phyloP scores from a whole-genome alignment of 192 early-diverging fungal species.

The Mortierella antarctica region DNA sequence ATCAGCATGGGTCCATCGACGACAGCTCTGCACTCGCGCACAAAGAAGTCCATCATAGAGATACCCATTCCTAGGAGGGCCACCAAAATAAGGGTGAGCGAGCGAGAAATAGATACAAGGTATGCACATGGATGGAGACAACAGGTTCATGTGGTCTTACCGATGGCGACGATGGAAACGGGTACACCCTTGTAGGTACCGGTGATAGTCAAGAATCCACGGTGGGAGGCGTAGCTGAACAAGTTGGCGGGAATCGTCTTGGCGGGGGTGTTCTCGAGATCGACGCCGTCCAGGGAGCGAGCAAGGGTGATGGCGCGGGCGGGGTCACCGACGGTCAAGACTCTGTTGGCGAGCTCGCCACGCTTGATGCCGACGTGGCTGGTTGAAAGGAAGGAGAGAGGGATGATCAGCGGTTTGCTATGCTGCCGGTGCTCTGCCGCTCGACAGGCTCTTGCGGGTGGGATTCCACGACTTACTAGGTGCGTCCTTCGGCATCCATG shows the following conservation, averaged over 20 bases:
- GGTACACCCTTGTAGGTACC: conserved; percentile 80
- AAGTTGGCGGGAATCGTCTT: conserved; percentile 59
- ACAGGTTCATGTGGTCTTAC: conserved; percentile 14
- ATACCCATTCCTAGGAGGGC: conserved; percentile 67
- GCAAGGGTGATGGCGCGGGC: conserved; percentile 76
- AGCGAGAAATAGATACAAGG: background rate
- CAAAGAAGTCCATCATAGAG: conserved; percentile 92
- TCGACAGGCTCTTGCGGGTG: background rate
- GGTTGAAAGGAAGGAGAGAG: background rate
- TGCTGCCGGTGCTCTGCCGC: background rate
- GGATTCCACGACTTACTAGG: conserved; percentile 61
- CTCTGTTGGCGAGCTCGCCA: conserved; percentile 89
- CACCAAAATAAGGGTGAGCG: background rate
- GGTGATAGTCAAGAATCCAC: conserved; percentile 89
- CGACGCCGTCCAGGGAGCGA: conserved; percentile 64
- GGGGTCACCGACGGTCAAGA: conserved; percentile 90
- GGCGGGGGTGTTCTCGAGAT: conserved; percentile 28
- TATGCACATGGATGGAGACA: background rate
- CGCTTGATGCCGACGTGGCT: conserved; percentile 78
- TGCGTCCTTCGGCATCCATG: conserved; percentile 76
- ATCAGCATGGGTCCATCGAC: conserved; percentile 81
- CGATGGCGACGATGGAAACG: conserved; percentile 86
- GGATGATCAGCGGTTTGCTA: background rate
- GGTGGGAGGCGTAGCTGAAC: conserved; percentile 65
- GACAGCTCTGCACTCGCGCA: conserved; percentile 86